These are phyloP conservation scores for Fusarium bactridioides DNA, from an alignment of 2,329 filamentous ascomycete species.

Conservation along the genomic window DNA sequence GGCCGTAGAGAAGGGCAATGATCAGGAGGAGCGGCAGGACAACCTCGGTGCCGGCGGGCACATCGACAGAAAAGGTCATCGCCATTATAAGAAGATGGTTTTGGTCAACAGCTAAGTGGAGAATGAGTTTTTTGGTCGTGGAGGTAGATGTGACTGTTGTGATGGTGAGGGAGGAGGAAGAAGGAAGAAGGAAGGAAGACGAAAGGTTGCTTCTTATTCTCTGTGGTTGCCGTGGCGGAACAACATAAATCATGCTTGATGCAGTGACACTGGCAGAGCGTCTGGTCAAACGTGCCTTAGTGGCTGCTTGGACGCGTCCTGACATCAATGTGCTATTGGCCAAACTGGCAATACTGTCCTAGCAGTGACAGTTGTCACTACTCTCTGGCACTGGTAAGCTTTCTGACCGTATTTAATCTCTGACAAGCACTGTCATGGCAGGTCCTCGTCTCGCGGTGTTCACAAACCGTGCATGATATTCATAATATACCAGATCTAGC, in stretches of 20 bases:
- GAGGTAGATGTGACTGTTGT: too few relatives aligned
- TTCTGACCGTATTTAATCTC: accelerated
- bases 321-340: neutral
- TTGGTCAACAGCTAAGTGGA: too few relatives aligned
- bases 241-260: neutral
- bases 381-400: too few relatives aligned
- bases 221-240: accelerated
- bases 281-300: neutral
- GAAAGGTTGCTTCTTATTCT: neutral
- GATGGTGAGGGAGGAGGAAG: neutral
- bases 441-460: too few relatives aligned
- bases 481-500: too few relatives aligned
- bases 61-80: neutral
- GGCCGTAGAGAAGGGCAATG: accelerated
- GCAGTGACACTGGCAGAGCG: neutral
- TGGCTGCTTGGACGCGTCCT: accelerated
- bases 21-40: too few relatives aligned
- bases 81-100: neutral
- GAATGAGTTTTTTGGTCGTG: too few relatives aligned
- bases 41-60: accelerated
- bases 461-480: too few relatives aligned
- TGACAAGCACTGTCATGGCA: too few relatives aligned
- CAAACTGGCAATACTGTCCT: accelerated
- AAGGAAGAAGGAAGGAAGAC: neutral
- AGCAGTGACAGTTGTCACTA: neutral